Conservation (phyloP, 116 monocot genomes). For the Thalassia testudinum region DNA sequence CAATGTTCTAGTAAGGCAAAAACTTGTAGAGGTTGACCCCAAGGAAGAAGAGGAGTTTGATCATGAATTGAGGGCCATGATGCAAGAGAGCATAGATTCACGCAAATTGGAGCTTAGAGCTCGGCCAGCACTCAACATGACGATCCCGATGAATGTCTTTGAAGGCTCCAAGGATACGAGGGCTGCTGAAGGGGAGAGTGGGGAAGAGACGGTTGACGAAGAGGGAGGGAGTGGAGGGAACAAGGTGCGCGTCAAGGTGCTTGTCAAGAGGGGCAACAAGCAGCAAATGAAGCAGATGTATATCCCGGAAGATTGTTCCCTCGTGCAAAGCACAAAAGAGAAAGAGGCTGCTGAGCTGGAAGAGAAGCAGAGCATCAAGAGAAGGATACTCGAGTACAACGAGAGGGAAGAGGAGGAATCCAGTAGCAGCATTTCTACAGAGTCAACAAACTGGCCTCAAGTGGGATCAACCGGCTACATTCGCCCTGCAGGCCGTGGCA, state of each 20-base stretch:
- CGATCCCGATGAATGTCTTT: constrained; percentile 84
- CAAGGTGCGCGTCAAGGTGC: constrained; percentile 62
- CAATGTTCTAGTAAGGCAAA: constrained; percentile 54
- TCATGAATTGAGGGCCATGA: constrained; percentile 60
- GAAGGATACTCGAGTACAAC: constrained; percentile 88
- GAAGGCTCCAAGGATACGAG: constrained; percentile 59
- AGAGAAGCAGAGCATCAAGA: constrained; percentile 85
- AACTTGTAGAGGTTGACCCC: constrained; percentile 59
- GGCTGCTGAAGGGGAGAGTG: constrained; percentile 37
- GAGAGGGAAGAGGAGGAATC: constrained; percentile 92
- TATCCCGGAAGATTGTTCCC: constrained; percentile 60
- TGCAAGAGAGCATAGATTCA: constrained; percentile 91
- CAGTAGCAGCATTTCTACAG: constrained; percentile 39
- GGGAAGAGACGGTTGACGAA: constrained; percentile 61
- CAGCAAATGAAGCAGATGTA: constrained; percentile 84
- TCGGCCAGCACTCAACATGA: constrained; percentile 75
- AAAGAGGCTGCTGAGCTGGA: constrained; percentile 75
- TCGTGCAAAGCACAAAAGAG: constrained; percentile 72
- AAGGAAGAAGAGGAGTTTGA: constrained; percentile 87
- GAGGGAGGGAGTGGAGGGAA: constrained; percentile 24
- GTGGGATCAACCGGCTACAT: constrained; percentile 6
- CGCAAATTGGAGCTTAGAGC: constrained; percentile 64
- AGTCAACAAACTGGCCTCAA: constrained; percentile 38
- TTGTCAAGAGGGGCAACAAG: constrained; percentile 74
- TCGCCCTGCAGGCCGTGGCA: constrained; percentile 28